Evolutionary conservation across 257 asterid species (phyloP), one percentile per base, ranked within the genome.

Genomic region (Cruciata laevipes): DNA sequence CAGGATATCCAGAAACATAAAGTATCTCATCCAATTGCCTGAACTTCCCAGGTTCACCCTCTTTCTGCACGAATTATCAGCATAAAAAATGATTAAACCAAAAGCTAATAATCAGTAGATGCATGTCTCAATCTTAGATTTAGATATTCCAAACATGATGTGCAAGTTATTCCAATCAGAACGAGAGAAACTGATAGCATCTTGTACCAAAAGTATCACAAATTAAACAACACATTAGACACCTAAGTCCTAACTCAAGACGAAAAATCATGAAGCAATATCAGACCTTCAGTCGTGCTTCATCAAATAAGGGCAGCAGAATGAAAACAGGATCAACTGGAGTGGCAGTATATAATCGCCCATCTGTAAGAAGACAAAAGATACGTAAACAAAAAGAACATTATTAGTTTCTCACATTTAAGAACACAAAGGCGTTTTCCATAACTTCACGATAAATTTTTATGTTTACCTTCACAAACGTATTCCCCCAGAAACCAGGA

Each of bases 401-500:
- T 23, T 35, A 20, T 12, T 1, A 4, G 20, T 42, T 60, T 53
- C 69, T 23, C 47, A n/a, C n/a, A n/a, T n/a, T n/a, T n/a, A n/a
- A n/a, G n/a, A n/a, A n/a, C n/a, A n/a, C n/a, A n/a, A n/a, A n/a
- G n/a, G n/a, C n/a, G n/a, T n/a, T n/a, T n/a, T n/a, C n/a, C n/a
- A n/a, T n/a, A n/a, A 18, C 23, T 44, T 7, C 24, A 21, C 25
- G 18, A 6, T 35, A 33, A 58, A 23, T 24, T 20, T 44, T 4
- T 4, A 44, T 53, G 59, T 61, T 82, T 79, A 93, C 97, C 99
- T 90, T 94, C 95, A 71, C 86, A 84, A 58, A 90, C 92, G 78
- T 85, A 90, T 69, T 94, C 97, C 40, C 99, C 99, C 56, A 90
- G 83, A 78, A 94, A 90, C 99, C 99, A 94, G 35, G 99, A 94